Evolutionary conservation across 345 rosid genomes (phyloP).

Genomic region (Euclidium syriacum): DNA sequence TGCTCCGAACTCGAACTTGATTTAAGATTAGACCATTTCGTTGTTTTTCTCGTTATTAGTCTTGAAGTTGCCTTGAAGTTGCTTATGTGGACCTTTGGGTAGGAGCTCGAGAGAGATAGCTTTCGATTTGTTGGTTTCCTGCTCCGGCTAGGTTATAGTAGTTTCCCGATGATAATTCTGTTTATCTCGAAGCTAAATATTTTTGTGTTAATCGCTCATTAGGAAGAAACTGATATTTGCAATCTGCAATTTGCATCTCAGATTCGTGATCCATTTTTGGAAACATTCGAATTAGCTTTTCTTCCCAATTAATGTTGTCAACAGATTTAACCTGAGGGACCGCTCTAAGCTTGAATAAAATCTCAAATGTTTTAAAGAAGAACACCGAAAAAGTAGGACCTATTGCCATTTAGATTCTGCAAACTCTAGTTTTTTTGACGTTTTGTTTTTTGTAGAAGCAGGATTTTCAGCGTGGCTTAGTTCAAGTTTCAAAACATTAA

Average conservation of each 20-base stretch:
- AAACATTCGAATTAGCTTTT: background rate
- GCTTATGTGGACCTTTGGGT: background rate
- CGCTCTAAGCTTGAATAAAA: background rate
- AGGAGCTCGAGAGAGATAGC: background rate
- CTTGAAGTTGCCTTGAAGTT: background rate
- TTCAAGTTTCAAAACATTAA: background rate
- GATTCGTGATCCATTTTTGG: slow-evolving; percentile 5
- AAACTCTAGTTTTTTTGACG: background rate
- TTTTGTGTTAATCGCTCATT: background rate
- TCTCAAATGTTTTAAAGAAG: background rate
- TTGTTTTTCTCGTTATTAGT: background rate
- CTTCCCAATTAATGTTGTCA: background rate
- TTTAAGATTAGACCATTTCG: background rate
- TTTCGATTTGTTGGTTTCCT: background rate
- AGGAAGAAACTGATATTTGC: background rate
- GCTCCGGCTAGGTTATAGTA: background rate
- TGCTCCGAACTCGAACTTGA: background rate
- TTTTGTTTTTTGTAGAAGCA: too few species aligned
- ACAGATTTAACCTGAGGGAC: too few species aligned
- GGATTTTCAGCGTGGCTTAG: background rate
- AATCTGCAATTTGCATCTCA: slow-evolving; percentile 5
- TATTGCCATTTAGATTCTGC: background rate
- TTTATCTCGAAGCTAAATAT: background rate
- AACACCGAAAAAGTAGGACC: background rate
- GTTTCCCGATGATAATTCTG: background rate